These are phyloP conservation scores for Imleria badia DNA, from an alignment of 768 basidiomycete species.

Conservation along the genomic window DNA sequence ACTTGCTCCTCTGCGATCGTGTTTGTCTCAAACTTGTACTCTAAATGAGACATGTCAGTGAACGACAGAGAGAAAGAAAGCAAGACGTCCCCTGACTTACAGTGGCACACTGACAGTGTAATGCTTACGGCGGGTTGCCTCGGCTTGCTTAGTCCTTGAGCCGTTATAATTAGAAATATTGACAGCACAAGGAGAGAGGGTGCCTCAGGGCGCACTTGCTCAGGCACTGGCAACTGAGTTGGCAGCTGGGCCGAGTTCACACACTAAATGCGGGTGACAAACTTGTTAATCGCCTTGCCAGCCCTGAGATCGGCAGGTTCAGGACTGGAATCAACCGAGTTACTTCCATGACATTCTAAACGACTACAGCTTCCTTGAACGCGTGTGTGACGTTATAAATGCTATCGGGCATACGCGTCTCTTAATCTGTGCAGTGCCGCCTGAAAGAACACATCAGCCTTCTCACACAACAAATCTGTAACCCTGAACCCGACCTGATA, in stretches of 20 bases:
- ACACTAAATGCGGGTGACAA: too few relatives aligned
- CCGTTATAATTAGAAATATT: too few relatives aligned
- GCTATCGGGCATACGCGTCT: constrained; percentile 25
- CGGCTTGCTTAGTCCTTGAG: too few relatives aligned
- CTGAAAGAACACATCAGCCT: constrained; percentile 20
- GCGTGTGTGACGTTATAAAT: neutral
- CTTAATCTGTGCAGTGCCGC: constrained; percentile 29
- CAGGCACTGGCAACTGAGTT: too few relatives aligned
- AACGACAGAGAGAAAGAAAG: neutral
- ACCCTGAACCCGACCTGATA: constrained; percentile 62
- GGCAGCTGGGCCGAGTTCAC: too few relatives aligned
- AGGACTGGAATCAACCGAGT: neutral
- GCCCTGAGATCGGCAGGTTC: neutral
- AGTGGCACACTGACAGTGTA: too few relatives aligned
- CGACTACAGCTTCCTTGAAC: neutral
- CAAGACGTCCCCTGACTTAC: too few relatives aligned
- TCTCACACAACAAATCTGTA: neutral
- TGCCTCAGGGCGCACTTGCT: too few relatives aligned
- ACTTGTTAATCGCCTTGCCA: too few relatives aligned
- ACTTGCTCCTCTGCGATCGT: neutral
- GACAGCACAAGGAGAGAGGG: too few relatives aligned
- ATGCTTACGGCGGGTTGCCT: too few relatives aligned
- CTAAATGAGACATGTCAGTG: constrained; percentile 4
- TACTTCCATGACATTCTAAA: neutral
- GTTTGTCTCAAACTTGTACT: neutral